Base-by-base conservation (phyloP, 2,329 filamentous ascomycete genomes). In the Pezicula radicicola region DNA sequence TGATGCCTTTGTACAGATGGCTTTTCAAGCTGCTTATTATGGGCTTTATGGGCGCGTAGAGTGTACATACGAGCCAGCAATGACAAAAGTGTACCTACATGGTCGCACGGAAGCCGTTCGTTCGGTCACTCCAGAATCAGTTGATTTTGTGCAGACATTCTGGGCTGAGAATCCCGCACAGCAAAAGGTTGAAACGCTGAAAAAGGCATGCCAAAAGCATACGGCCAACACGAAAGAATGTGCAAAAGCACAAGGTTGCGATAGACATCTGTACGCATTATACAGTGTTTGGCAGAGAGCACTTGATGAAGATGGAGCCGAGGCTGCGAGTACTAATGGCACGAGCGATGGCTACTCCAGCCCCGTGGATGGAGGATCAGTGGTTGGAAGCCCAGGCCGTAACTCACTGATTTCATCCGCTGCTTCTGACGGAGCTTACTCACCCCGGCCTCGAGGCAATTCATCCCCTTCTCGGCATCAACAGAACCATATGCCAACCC, bases 1-100 rank as follows among this genome's bases (percentile, higher is more conserved):
- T 0, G 94, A 97, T 68, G 94, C 94, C 0, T 99, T 96, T 67
- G 89, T 99, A 18, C 94, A 99, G 70, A 97, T 99, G 93, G 94
- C 94, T 0, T 97, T 97, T 74, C 94, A 99, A 70, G 93, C 93
- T 4, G 93, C 94, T 1, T 97, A 99, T 75, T 99, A 97, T 65
- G 94, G 94, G 2, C 79, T 99, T 7, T 99, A 97, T 63, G 94
- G 94, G 3, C 85, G 91, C 4, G 84, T 96, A 1, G 94, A 97
- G 70, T 96, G 91, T 66, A 94, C 92, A 0, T 99, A 99, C 68
- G 94, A 99, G 70, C 94, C 94, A 7, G 93, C 94, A 40, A 97
- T 99, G 94, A 99, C 94, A 48, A 99, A 99, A 70, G 77, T 88
- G 53, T 99, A 84, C 72, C 83, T 95, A 54, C 94, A 97, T 67